Conservation (phyloP, 2,329 filamentous ascomycete species). For the Botrytis fragariae region DNA sequence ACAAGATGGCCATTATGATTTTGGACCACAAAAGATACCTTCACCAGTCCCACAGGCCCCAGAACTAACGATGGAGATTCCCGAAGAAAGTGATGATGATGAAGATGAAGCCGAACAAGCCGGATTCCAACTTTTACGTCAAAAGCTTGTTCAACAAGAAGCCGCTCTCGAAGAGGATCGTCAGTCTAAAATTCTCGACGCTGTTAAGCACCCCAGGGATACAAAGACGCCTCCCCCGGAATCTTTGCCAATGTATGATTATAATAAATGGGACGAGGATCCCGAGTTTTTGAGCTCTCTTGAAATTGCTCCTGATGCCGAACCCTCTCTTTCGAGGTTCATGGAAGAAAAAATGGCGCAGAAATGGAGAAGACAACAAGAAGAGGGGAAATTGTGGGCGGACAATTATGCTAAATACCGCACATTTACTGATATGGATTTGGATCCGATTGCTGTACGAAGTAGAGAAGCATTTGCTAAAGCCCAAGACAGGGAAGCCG, state of each 20-base stretch:
- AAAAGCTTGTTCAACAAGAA: constrained; percentile 16
- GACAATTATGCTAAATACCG: constrained; percentile 33
- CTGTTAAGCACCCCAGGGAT: constrained; percentile 29
- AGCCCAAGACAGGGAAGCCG: constrained; percentile 30
- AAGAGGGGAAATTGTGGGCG: constrained; percentile 32
- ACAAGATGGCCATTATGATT: not conserved
- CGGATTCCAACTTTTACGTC: constrained; percentile 13
- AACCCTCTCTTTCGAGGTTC: constrained; percentile 25
- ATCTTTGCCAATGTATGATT: constrained; percentile 31
- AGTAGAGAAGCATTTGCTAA: constrained; percentile 35
- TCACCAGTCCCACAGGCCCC: constrained; percentile 12
- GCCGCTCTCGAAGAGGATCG: constrained; percentile 19
- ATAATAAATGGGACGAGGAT: constrained; percentile 32
- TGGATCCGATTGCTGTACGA: constrained; percentile 33
- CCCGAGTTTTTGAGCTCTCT: constrained; percentile 31
- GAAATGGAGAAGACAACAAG: constrained; percentile 30
- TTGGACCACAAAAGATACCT: not conserved
- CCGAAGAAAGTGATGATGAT: constrained; percentile 28
- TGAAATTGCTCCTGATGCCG: constrained; percentile 25
- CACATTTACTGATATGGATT: constrained; percentile 35
- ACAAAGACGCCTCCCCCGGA: constrained; percentile 37
- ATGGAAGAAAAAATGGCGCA: constrained; percentile 23
- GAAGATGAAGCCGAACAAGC: constrained; percentile 23
- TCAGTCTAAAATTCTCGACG: constrained; percentile 20
- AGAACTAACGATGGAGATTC: constrained; percentile 20